A percentile compares a stretch with the other conserved stretches of the same genome.
phyloP scores from a whole-genome alignment of 768 basidiomycete genomes.

The Lentinula sp. region DNA sequence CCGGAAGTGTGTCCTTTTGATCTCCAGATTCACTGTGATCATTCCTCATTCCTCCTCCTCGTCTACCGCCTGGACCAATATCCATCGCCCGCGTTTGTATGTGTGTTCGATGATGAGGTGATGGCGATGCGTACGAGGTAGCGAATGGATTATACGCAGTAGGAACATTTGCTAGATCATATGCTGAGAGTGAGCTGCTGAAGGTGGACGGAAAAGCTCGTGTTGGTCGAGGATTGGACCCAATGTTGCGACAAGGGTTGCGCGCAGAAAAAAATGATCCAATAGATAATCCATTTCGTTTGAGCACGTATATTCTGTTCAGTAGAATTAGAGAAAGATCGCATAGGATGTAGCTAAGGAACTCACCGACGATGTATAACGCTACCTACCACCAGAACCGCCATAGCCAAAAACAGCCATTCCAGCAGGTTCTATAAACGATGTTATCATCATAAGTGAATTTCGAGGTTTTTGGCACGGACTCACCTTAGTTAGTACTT shows the following conservation, averaged over 20 bases:
- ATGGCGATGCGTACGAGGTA: too few relatives aligned
- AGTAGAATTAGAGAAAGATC: neutral
- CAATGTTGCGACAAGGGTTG: neutral
- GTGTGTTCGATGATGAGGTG: neutral
- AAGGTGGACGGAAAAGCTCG: neutral
- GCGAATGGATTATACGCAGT: neutral
- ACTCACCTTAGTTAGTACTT: neutral
- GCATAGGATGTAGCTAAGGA: neutral
- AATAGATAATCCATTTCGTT: neutral
- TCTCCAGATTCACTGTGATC: neutral
- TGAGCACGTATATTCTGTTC: neutral
- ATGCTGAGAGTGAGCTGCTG: neutral
- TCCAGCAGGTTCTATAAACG: neutral
- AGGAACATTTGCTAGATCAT: slow-evolving; percentile 2
- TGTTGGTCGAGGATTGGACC: neutral
- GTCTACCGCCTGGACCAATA: neutral
- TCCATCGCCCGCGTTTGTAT: neutral
- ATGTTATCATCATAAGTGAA: neutral
- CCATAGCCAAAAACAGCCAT: neutral
- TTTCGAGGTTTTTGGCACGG: neutral
- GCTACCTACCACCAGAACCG: neutral
- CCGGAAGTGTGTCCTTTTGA: neutral
- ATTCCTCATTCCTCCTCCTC: neutral
- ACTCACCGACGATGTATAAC: neutral
- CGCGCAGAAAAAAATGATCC: neutral